Conservation (phyloP, 306 rosid genomes). For the Echinosophora koreensis region DNA sequence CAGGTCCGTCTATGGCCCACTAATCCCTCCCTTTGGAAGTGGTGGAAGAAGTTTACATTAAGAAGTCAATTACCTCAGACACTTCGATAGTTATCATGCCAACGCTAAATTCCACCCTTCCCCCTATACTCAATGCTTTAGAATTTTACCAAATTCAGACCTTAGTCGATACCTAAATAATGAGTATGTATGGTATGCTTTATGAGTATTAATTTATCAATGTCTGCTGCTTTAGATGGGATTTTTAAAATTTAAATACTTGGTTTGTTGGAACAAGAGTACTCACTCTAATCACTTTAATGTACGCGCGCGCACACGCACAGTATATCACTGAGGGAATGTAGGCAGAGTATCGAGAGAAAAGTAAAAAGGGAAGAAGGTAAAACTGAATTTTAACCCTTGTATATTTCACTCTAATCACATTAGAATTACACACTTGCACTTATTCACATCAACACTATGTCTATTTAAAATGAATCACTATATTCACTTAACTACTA, state of each 20-base stretch:
- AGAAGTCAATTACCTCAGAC: slow-evolving; percentile 51
- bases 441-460: too few species aligned
- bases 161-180: slow-evolving; percentile 45
- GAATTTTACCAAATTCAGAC: slow-evolving; percentile 52
- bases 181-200: slow-evolving; percentile 6
- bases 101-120: slow-evolving; percentile 48
- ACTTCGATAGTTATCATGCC: slow-evolving; percentile 31
- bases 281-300: too few species aligned
- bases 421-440: too few species aligned
- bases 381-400: too few species aligned
- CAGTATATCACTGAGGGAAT: too few species aligned
- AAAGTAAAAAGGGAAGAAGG: too few species aligned
- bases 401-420: too few species aligned
- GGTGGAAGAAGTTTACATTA: slow-evolving; percentile 46
- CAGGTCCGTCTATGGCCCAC: slow-evolving; percentile 30
- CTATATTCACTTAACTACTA: too few species aligned
- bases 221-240: not conserved
- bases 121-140: slow-evolving; percentile 60
- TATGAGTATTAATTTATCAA: not conserved
- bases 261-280: not conserved
- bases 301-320: too few species aligned
- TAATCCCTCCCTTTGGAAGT: slow-evolving; percentile 51
- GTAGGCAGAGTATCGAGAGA: too few species aligned
- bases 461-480: too few species aligned
- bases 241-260: not conserved